Evolutionary conservation across 108 stramenopile genomes (phyloP).

Genomic region (Aurantiochytrium sp.): DNA sequence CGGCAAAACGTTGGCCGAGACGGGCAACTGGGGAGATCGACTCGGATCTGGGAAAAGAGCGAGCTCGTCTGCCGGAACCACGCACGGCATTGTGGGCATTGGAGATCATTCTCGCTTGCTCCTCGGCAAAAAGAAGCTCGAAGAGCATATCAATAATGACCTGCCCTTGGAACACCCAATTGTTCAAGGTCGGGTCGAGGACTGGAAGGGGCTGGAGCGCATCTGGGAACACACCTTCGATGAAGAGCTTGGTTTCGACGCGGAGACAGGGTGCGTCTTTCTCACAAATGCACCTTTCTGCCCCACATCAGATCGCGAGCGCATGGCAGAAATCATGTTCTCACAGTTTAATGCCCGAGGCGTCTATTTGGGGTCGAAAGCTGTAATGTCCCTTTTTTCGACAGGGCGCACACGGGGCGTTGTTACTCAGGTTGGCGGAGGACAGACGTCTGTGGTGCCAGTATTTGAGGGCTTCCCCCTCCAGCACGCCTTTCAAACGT

Average conservation of each 20-base stretch:
- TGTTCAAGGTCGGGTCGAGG: neutral
- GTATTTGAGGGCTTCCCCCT: conserved; percentile 19
- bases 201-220: neutral
- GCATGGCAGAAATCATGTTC: conserved; percentile 11
- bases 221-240: neutral
- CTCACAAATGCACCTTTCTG: neutral
- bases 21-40: no score
- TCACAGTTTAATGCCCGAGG: neutral
- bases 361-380: neutral
- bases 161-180: neutral
- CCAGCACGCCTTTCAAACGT: neutral
- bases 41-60: no score
- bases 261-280: neutral
- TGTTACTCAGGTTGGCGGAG: neutral
- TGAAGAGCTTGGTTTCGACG: neutral
- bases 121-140: neutral
- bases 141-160: neutral
- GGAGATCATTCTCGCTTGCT: no score
- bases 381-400: conserved; percentile 6
- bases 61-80: no score
- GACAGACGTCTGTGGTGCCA: neutral
- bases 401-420: neutral
- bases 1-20: no score
- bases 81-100: no score
- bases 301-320: neutral